A percentile compares a stretch with the other conserved stretches of the same genome.
These are phyloP conservation scores for Xylaria sp. DNA, from an alignment of 2,329 filamentous ascomycete genomes.

Conservation along the genomic window DNA sequence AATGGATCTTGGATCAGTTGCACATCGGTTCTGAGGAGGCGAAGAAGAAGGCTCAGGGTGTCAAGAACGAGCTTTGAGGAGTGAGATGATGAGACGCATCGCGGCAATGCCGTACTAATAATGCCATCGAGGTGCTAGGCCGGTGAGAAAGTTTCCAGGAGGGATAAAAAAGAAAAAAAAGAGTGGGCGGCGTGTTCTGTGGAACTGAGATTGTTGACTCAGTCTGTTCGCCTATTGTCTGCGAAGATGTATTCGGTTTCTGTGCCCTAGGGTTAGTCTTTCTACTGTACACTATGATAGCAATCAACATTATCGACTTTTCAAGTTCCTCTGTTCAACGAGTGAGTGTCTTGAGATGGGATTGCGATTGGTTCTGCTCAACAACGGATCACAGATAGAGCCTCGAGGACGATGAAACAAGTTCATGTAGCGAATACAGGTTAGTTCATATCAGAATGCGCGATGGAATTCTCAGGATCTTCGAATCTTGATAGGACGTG, in stretches of 20 bases:
- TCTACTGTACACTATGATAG: background rate
- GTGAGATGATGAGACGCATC: background rate
- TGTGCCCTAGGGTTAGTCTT: background rate
- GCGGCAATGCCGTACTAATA: background rate
- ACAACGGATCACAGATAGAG: background rate
- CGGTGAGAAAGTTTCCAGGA: background rate
- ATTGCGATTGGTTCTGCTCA: background rate
- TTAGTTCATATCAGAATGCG: background rate
- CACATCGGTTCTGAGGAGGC: constrained; percentile 44
- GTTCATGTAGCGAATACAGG: background rate
- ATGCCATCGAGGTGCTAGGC: background rate
- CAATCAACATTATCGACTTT: background rate
- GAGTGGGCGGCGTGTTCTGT: background rate
- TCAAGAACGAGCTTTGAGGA: constrained; percentile 48
- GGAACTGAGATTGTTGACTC: no score
- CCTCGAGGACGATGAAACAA: background rate
- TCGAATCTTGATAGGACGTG: no score
- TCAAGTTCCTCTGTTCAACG: background rate
- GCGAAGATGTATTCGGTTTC: background rate
- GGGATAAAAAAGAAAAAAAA: background rate
- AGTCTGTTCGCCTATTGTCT: background rate
- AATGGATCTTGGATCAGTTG: constrained; percentile 49
- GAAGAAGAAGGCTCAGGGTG: constrained; percentile 42
- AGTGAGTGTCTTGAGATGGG: background rate
- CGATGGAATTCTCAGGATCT: no score